These are phyloP conservation scores for Ceratocystis diversiconidia DNA, from an alignment of 2,329 filamentous ascomycete species.

Conservation along the genomic window DNA sequence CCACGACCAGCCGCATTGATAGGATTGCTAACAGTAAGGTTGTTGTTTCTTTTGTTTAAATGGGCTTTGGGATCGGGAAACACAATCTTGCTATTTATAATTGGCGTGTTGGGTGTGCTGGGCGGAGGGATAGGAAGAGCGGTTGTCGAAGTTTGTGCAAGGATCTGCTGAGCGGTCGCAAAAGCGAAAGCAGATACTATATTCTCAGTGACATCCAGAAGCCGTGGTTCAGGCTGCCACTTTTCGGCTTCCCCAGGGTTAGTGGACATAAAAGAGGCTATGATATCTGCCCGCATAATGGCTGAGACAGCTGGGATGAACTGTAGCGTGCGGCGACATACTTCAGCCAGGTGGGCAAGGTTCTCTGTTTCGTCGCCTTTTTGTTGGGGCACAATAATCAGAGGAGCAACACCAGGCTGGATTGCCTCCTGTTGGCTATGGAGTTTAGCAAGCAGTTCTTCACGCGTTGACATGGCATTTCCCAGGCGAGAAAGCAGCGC, in stretches of 20 bases:
- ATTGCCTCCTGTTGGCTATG: constrained; percentile 48
- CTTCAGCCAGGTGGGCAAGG: constrained; percentile 65
- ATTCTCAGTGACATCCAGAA: constrained; percentile 50
- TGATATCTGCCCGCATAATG: constrained; percentile 65
- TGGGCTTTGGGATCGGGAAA: constrained; percentile 50
- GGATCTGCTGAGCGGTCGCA: constrained; percentile 58
- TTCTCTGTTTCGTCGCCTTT: constrained; percentile 51
- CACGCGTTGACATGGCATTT: constrained; percentile 51
- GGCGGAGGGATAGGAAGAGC: constrained; percentile 48
- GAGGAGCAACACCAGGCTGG: constrained; percentile 38
- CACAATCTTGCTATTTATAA: constrained; percentile 2
- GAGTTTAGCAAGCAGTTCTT: constrained; percentile 47
- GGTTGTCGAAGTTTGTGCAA: constrained; percentile 59
- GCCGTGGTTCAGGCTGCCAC: constrained; percentile 22
- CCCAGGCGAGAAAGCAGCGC: constrained; percentile 67
- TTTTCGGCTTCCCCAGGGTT: constrained; percentile 25
- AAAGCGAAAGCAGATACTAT: constrained; percentile 67
- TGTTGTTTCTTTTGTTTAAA: constrained; percentile 23
- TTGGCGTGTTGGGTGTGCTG: constrained; percentile 15
- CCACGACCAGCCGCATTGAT: constrained; percentile 36
- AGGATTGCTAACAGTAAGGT: constrained; percentile 38
- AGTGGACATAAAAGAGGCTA: constrained; percentile 40
- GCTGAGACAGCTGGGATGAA: constrained; percentile 73
- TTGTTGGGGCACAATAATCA: constrained; percentile 16
- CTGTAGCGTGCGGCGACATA: constrained; percentile 67